phyloP scores from a whole-genome alignment of 805 yeast species.

The Metschnikowia koreensis region DNA sequence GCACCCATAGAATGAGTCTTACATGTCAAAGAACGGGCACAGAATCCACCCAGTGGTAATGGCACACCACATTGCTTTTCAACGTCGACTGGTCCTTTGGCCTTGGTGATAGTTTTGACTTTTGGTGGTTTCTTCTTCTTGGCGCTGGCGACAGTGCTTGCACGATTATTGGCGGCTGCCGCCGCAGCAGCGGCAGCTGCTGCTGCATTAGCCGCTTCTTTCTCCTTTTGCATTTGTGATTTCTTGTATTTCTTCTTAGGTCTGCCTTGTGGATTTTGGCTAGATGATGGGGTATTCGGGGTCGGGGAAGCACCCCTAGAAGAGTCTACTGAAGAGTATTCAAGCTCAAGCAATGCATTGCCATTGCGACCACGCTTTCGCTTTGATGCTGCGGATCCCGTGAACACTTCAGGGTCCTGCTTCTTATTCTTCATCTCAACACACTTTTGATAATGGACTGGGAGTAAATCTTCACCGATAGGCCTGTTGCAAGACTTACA shows the following conservation, averaged over 20 bases:
- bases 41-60: constrained; percentile 88
- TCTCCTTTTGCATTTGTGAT: constrained; percentile 43
- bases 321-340: constrained; percentile 39
- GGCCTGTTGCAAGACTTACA: constrained; percentile 42
- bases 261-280: constrained; percentile 19
- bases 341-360: constrained; percentile 30
- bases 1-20: constrained; percentile 99
- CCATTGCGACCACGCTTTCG: constrained; percentile 30
- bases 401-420: constrained; percentile 17
- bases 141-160: constrained; percentile 9
- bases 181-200: constrained; percentile 45
- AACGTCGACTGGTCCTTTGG: constrained; percentile 84
- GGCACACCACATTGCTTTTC: constrained; percentile 96
- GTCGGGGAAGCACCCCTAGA: constrained; percentile 39
- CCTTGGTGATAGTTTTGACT: constrained; percentile 48
- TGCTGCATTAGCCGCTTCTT: constrained; percentile 47
- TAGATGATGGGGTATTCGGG: constrained; percentile 27
- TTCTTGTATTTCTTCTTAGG: constrained; percentile 46
- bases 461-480: constrained; percentile 35
- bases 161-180: constrained; percentile 20
- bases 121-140: constrained; percentile 36
- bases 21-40: constrained; percentile 95
- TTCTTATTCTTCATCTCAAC: constrained; percentile 38
- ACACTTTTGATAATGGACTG: constrained; percentile 35
- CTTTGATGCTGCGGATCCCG: constrained; percentile 16